These are phyloP conservation scores for Termitomyces sp. DNA, from an alignment of 768 basidiomycete genomes.

Conservation along the genomic window DNA sequence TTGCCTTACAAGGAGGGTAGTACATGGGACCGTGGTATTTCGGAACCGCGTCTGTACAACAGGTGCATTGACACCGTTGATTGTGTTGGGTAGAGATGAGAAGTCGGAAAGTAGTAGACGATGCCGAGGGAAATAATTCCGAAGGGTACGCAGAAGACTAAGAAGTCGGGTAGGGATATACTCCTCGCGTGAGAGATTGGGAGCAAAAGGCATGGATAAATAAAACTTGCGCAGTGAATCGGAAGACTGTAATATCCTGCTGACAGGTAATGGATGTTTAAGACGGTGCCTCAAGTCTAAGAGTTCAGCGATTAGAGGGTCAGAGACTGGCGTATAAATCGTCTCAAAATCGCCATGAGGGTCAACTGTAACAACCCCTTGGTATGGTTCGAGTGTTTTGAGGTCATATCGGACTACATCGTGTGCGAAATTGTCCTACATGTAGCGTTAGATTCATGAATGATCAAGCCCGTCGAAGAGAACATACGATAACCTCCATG, in stretches of 20 bases:
- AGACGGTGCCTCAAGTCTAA: constrained; percentile 62
- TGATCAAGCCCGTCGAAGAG: background rate
- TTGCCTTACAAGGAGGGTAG: constrained; percentile 87
- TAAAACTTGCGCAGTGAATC: constrained; percentile 60
- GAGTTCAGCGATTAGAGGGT: constrained; percentile 79
- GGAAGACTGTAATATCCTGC: constrained; percentile 48
- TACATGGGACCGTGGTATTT: constrained; percentile 81
- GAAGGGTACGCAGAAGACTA: constrained; percentile 76
- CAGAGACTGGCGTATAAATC: constrained; percentile 78
- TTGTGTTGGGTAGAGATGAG: constrained; percentile 77
- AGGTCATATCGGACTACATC: constrained; percentile 91
- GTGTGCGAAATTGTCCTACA: constrained; percentile 93
- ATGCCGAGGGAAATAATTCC: constrained; percentile 84
- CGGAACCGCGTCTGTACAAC: constrained; percentile 94
- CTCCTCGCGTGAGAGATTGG: constrained; percentile 84
- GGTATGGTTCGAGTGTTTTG: constrained; percentile 72
- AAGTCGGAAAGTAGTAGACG: constrained; percentile 95
- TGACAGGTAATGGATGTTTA: constrained; percentile 52
- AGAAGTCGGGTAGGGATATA: constrained; percentile 91
- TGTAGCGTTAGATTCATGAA: background rate
- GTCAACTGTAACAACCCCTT: constrained; percentile 79
- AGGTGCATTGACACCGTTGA: constrained; percentile 73
- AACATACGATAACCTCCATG: constrained; percentile 88
- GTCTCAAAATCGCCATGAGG: constrained; percentile 77
- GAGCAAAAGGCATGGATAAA: constrained; percentile 74